Conservation (phyloP, 164 flowering plant genomes). For the Liquidambar formosana region DNA sequence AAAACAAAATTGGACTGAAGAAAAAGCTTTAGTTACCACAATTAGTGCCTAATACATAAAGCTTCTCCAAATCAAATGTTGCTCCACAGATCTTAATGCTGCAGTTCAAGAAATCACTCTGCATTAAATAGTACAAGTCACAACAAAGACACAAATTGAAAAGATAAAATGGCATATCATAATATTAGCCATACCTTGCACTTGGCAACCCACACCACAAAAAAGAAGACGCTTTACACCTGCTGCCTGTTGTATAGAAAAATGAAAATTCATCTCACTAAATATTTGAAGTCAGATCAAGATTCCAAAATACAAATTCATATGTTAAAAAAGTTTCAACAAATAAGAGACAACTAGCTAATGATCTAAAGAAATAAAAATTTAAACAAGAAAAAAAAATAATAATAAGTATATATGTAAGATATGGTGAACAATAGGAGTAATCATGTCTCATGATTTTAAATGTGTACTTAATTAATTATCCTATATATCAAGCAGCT, state of each 20-base stretch:
- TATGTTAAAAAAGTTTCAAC: not conserved
- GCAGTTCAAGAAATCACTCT: constrained; percentile 85
- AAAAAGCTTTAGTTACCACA: constrained; percentile 59
- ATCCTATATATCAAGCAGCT: too few relatives aligned
- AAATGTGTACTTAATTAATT: too few relatives aligned
- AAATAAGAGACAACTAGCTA: too few relatives aligned
- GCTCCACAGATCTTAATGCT: constrained; percentile 96
- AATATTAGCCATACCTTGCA: constrained; percentile 62
- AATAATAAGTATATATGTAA: too few relatives aligned
- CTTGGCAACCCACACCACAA: constrained; percentile 99
- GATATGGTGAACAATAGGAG: too few relatives aligned
- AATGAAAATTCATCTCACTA: not conserved
- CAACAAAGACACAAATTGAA: constrained; percentile 23
- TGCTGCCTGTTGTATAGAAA: constrained; percentile 63
- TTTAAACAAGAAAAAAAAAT: too few relatives aligned
- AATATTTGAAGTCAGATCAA: not conserved
- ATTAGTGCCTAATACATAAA: constrained; percentile 94
- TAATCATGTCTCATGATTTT: too few relatives aligned
- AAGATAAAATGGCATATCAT: constrained; percentile 7
- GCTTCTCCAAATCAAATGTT: constrained; percentile 87
- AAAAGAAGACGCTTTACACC: constrained; percentile 95
- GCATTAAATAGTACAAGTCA: constrained; percentile 76
- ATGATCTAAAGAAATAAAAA: too few relatives aligned
- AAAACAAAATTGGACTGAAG: constrained; percentile 3
- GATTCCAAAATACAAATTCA: not conserved